Evolutionary conservation across 345 rosid species (phyloP).

Genomic region (Schrenkiella parvula): DNA sequence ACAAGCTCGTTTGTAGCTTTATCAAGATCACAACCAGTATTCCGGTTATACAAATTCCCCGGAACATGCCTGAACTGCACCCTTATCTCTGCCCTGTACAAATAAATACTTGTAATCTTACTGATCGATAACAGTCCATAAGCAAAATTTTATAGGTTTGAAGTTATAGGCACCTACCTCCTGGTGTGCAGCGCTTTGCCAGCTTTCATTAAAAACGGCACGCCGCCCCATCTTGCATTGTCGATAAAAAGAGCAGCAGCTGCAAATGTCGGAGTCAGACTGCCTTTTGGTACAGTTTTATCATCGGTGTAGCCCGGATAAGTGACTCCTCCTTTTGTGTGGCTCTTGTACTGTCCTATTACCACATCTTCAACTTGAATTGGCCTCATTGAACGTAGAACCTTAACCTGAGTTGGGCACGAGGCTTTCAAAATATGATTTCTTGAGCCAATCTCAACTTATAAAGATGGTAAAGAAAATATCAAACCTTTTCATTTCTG

Average conservation of each 20-base stretch:
- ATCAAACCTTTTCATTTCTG: slow-evolving; percentile 83
- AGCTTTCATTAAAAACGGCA: slow-evolving; percentile 96
- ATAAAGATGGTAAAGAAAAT: neutral
- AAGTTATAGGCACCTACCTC: slow-evolving; percentile 39
- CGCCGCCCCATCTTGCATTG: slow-evolving; percentile 99
- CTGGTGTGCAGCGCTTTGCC: slow-evolving; percentile 89
- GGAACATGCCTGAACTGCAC: slow-evolving; percentile 99
- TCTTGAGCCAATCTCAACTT: neutral
- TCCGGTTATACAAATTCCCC: slow-evolving; percentile 81
- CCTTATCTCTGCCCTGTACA: slow-evolving; percentile 87
- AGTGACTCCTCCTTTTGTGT: slow-evolving; percentile 70
- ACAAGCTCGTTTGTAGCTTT: slow-evolving; percentile 92
- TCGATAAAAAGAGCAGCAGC: slow-evolving; percentile 98
- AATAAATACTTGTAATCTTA: neutral
- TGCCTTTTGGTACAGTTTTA: slow-evolving; percentile 80
- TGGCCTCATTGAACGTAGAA: slow-evolving; percentile 92
- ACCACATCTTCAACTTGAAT: slow-evolving; percentile 72
- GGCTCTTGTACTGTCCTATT: slow-evolving; percentile 94
- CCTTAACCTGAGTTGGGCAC: slow-evolving; percentile 70
- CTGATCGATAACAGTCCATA: neutral
- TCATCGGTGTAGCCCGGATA: slow-evolving; percentile 88
- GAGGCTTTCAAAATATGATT: slow-evolving; percentile 9
- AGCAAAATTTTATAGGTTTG: neutral
- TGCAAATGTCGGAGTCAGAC: slow-evolving; percentile 95
- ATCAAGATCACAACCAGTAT: slow-evolving; percentile 77